Percentiles rank a stretch among this genome's conserved stretches.
Conservation (phyloP, 805 yeast genomes). For the Teunomyces gatunensis region DNA sequence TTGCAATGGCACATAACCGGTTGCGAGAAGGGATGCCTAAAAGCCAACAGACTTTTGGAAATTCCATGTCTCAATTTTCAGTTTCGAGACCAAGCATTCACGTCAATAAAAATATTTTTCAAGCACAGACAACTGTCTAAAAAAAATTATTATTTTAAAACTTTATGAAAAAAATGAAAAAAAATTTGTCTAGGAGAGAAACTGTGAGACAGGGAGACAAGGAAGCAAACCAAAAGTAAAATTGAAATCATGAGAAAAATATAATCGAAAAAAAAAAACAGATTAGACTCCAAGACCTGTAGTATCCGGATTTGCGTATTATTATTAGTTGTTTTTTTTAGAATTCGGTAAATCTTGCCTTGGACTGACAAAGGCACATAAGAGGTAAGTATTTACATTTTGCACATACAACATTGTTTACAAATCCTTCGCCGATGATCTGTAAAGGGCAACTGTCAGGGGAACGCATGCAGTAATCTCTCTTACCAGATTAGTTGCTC, state of each 20-base stretch:
- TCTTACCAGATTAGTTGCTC: neutral
- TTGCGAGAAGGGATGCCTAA: neutral
- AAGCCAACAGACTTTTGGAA: neutral
- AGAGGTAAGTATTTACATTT: neutral
- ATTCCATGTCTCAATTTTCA: neutral
- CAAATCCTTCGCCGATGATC: conserved; percentile 3
- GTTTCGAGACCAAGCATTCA: conserved; percentile 1
- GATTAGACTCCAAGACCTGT: neutral
- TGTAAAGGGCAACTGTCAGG: neutral
- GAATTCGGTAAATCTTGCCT: neutral
- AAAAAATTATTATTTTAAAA: neutral
- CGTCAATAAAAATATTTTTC: neutral
- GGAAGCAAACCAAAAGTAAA: too few relatives aligned
- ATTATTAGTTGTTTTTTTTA: neutral
- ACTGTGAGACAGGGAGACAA: neutral
- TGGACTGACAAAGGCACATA: neutral
- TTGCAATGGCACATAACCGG: neutral
- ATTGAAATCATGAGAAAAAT: too few relatives aligned
- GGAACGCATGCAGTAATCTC: neutral
- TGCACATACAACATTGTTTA: neutral
- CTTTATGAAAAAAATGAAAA: neutral
- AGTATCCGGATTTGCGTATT: neutral
- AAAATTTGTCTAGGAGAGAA: neutral
- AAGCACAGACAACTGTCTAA: neutral
- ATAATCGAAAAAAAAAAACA: too few relatives aligned